A percentile compares a stretch with the other conserved stretches of the same genome.
These are phyloP conservation scores for Populus hybrid DNA, from an alignment of 441 rosid species.

Conservation along the genomic window DNA sequence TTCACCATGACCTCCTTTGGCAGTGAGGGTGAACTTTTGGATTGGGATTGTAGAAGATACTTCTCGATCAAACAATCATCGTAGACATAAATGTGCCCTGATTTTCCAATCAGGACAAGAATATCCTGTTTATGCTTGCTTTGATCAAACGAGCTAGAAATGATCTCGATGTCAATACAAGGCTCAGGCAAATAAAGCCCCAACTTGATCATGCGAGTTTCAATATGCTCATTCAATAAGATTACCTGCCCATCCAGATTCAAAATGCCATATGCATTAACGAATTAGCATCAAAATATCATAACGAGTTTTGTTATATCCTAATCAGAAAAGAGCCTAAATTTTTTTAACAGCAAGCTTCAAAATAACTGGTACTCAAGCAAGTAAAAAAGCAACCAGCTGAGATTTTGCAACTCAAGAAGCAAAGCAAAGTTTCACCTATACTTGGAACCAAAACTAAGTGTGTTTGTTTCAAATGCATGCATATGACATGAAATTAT, in stretches of 20 bases:
- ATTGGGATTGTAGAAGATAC: conserved; percentile 75
- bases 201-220: conserved; percentile 75
- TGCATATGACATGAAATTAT: background rate
- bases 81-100: conserved; percentile 68
- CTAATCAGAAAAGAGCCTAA: background rate
- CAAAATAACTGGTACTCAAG: background rate
- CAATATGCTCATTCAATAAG: conserved; percentile 70
- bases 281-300: background rate
- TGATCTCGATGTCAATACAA: conserved; percentile 70
- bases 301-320: background rate
- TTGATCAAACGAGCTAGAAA: conserved; percentile 51
- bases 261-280: background rate
- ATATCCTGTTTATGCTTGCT: conserved; percentile 56
- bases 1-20: conserved; percentile 69
- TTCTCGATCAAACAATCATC: conserved; percentile 79
- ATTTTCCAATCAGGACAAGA: conserved; percentile 71
- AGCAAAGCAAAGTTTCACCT: background rate
- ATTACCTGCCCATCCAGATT: conserved; percentile 50
- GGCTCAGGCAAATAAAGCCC: conserved; percentile 80
- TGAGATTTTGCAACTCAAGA: background rate
- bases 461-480: background rate
- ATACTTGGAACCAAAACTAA: background rate
- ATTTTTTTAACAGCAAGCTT: background rate
- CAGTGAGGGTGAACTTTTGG: conserved; percentile 69
- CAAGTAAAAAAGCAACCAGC: background rate